These are phyloP conservation scores for Solanum boliviense DNA, from an alignment of 257 asterid species.

Conservation along the genomic window DNA sequence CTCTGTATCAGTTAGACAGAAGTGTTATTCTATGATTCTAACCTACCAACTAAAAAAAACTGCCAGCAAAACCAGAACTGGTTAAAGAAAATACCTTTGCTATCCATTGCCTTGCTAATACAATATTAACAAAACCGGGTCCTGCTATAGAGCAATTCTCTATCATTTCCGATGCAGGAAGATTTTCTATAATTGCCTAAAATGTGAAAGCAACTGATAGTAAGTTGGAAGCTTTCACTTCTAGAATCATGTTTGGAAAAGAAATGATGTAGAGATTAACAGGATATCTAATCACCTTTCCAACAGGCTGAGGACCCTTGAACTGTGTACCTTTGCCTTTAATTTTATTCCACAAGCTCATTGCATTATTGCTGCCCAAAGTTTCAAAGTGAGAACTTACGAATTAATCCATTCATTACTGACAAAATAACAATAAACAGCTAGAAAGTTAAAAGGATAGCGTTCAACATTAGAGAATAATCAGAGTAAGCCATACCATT, in stretches of 20 bases:
- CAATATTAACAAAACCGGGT: slow-evolving; percentile 78
- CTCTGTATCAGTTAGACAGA: slow-evolving; percentile 38
- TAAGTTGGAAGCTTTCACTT: neutral
- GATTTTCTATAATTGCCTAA: slow-evolving; percentile 69
- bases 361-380: slow-evolving; percentile 79
- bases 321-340: slow-evolving; percentile 53
- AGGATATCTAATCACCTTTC: slow-evolving; percentile 42
- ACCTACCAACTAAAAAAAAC: neutral
- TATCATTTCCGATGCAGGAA: slow-evolving; percentile 66
- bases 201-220: slow-evolving; percentile 11
- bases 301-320: slow-evolving; percentile 67
- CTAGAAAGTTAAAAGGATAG: neutral
- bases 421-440: neutral
- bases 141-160: slow-evolving; percentile 68
- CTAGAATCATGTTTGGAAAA: neutral
- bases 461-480: neutral
- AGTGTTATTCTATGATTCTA: neutral
- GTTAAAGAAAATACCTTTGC: slow-evolving; percentile 43
- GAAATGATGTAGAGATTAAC: neutral
- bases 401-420: neutral
- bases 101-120: slow-evolving; percentile 64
- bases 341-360: slow-evolving; percentile 77
- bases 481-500: slow-evolving; percentile 41
- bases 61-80: neutral
- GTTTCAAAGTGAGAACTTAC: neutral